Base-by-base conservation (phyloP, 768 basidiomycete genomes). In the Boletellus ananiceps region DNA sequence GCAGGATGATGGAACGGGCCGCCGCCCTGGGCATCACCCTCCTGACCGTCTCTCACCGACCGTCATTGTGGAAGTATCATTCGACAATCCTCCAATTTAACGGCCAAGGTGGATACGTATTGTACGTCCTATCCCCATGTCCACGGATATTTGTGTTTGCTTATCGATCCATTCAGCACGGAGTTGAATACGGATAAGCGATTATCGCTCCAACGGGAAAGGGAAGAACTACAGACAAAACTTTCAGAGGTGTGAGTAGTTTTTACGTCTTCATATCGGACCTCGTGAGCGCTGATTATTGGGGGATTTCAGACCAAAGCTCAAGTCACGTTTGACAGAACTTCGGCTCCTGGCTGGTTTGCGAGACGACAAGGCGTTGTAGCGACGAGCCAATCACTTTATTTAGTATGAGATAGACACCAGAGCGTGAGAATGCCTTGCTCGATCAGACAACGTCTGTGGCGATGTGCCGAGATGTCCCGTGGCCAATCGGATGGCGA, bases 41-140 rank as follows among this genome's bases (percentile, higher is more conserved):
- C 21, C 70, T 98, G 55, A 97, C 93, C 1, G 94, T 98, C 29
- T 95, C 93, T 33, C 94, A 98, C 71, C 83, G 94, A 8, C 90
- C 94, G 18, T 93, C 90, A 25, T 66, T 97, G 53, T 98, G 93
- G 92, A 86, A 86, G 64, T 91, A 93, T 62, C 93, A 95, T 63
- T 78, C 84, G 8, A 82, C 86, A 62, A 91, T 95, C 49, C 69
- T 95, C 54, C 89, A 94, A 62, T 93, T 90, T 62, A 91, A 97
- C 59, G 95, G 95, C 7, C 86, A 90, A 67, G 95, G 95, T 31
- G 90, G 90, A 52, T 97, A 97, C 69, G 81, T 93, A 16, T 99
- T 97, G 92, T 93, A 59, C 53, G 90, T 78, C 8, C 14, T 40
- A 43, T 44, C 42, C 21, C 29, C 16, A 27, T 14, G 19, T 15